Base-by-base conservation (phyloP, 306 rosid genomes). In the Acacia confusa region DNA sequence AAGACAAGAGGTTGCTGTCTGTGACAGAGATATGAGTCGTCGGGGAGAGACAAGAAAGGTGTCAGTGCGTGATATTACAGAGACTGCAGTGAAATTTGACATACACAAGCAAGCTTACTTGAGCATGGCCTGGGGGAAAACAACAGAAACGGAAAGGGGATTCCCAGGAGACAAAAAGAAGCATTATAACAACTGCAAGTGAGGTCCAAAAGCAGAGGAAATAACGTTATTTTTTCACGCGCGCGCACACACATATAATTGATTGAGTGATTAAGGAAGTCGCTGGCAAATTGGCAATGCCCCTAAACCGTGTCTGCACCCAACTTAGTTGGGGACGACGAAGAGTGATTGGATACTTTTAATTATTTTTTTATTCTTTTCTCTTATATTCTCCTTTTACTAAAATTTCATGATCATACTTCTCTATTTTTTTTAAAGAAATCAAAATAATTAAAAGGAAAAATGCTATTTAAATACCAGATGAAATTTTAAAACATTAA, bases 21-120 rank as follows among this genome's bases (percentile, higher is more conserved):
- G 73, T 17, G 76, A 75, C 41, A 75, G 57, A 69, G 72, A 68
- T 53, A 67, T n/a, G 65, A 50, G 20, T 82, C 45, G 27, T 25
- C 24, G 38, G 63, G 25, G 43, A 70, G 78, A 48, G 67, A 64
- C 68, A 74, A 61, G 36, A 41, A 70, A 15, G 61, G 16, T 77
- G 75, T 71, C 74, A 25, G 81, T 34, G 27, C 61, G 78, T 77
- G 61, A 47, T 76, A 60, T 77, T 45, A 82, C 67, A 47, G 30
- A 71, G 74, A 64, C 69, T 71, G 60, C 36, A 15, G 22, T 25
- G 74, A 77, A 61, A 45, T 58, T 82, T 70, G 58, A 34, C 68
- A 47, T 27, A 15, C 47, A 63, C 45, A 3, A 4, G 64, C 70
- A 66, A 14, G 53, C 24, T 19, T 20, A 32, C 25, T 12, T 20